These are phyloP conservation scores for Balansia obtecta DNA, from an alignment of 2,329 filamentous ascomycete species.

Conservation along the genomic window DNA sequence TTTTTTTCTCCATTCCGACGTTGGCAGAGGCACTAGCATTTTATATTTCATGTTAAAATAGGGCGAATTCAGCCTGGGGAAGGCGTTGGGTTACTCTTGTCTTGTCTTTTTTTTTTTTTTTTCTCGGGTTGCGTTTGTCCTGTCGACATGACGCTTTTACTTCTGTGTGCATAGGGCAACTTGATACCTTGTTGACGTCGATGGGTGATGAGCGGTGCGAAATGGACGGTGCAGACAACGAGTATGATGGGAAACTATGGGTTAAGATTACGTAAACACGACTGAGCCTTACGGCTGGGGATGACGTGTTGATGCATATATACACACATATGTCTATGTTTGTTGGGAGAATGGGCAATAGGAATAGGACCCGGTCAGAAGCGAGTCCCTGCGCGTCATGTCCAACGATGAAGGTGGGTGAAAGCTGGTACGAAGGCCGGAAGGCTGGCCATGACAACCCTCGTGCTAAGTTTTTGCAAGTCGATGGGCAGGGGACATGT, in stretches of 20 bases:
- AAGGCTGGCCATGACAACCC: no score
- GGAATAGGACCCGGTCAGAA: background rate
- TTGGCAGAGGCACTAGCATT: background rate
- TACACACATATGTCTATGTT: background rate
- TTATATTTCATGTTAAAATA: slow-evolving; percentile 5
- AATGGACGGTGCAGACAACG: background rate
- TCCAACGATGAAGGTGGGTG: background rate
- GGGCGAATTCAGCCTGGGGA: slow-evolving; percentile 9
- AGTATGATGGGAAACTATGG: background rate
- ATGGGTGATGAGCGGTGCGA: background rate
- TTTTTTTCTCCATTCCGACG: no score
- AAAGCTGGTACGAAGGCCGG: background rate
- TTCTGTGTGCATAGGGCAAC: slow-evolving; percentile 1
- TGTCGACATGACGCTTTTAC: background rate
- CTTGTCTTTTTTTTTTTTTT: background rate
- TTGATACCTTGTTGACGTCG: slow-evolving; percentile 6
- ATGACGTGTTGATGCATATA: background rate
- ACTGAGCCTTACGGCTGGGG: background rate
- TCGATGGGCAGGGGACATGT: no score
- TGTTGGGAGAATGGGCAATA: background rate
- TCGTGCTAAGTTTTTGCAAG: no score
- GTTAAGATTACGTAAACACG: background rate
- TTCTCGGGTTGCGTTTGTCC: no score
- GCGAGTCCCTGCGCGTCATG: background rate
- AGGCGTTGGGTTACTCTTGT: slow-evolving; percentile 12